These are phyloP conservation scores for Zelopaecilomyces penicillatus DNA, from an alignment of 2,329 filamentous ascomycete species.

Conservation along the genomic window DNA sequence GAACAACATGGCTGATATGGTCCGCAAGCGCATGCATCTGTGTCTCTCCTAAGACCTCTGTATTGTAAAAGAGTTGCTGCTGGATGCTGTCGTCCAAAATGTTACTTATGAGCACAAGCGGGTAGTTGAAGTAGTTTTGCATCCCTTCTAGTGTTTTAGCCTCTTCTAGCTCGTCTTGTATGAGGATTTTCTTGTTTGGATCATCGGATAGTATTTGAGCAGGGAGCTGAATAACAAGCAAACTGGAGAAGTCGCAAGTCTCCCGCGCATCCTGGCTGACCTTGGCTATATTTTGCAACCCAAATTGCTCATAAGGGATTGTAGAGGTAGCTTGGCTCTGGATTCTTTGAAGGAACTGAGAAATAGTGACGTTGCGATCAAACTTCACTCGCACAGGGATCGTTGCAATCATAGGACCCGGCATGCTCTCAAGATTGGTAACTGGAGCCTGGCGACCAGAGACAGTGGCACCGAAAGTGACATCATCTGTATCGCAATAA, in stretches of 20 bases:
- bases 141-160: slow-evolving; percentile 1
- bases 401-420: slow-evolving; percentile 11
- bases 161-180: background rate
- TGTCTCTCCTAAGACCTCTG: background rate
- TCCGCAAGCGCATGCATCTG: slow-evolving; percentile 1
- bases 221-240: slow-evolving; percentile 12
- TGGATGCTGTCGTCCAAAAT: slow-evolving; percentile 1
- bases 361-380: slow-evolving; percentile 1
- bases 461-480: slow-evolving; percentile 12
- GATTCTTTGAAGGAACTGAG: slow-evolving; percentile 5
- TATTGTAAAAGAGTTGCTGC: slow-evolving; percentile 2
- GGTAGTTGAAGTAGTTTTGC: slow-evolving; percentile 7
- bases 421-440: slow-evolving; percentile 8
- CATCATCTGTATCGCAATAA: slow-evolving; percentile 21
- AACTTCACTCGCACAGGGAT: slow-evolving; percentile 6
- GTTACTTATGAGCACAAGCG: background rate
- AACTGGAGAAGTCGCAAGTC: slow-evolving; percentile 12
- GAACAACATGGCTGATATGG: slow-evolving; percentile 3
- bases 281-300: slow-evolving; percentile 15
- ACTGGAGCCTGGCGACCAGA: slow-evolving; percentile 14
- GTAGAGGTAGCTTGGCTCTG: slow-evolving; percentile 7
- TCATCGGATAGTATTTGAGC: background rate
- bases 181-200: background rate
- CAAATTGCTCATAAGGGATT: slow-evolving; percentile 14
- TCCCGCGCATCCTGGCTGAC: slow-evolving; percentile 7